phyloP scores from a whole-genome alignment of 768 basidiomycete genomes.

The Pluteus cervinus region DNA sequence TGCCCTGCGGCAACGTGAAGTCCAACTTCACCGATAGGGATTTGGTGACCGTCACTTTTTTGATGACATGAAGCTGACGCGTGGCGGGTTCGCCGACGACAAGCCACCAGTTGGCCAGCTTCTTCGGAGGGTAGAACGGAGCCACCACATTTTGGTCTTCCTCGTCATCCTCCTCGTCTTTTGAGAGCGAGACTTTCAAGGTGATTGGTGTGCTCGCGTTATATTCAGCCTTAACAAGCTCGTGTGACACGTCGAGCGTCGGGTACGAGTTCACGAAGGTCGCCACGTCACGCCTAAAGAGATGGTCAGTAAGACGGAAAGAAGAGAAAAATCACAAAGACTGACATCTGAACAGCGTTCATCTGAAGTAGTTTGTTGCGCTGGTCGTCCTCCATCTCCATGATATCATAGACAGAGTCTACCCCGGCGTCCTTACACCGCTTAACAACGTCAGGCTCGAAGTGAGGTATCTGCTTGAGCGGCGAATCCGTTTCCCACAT shows the following conservation, averaged over 20 bases:
- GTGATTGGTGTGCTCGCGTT: slow-evolving; percentile 81
- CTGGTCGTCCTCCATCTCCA: slow-evolving; percentile 96
- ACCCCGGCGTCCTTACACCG: slow-evolving; percentile 79
- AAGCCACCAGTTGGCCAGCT: slow-evolving; percentile 97
- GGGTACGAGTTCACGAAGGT: slow-evolving; percentile 96
- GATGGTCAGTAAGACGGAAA: slow-evolving; percentile 10
- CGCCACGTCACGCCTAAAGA: slow-evolving; percentile 82
- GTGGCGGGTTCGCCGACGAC: slow-evolving; percentile 82
- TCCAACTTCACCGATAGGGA: slow-evolving; percentile 83
- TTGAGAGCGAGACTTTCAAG: slow-evolving; percentile 71
- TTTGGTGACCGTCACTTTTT: slow-evolving; percentile 88
- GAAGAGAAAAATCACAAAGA: slow-evolving; percentile 11
- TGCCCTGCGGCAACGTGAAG: slow-evolving; percentile 81
- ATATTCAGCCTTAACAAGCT: slow-evolving; percentile 83
- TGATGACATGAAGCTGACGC: slow-evolving; percentile 78
- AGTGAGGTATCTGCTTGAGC: slow-evolving; percentile 93
- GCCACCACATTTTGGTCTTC: slow-evolving; percentile 85
- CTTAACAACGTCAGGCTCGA: slow-evolving; percentile 80
- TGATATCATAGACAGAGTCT: slow-evolving; percentile 93
- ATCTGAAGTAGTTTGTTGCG: slow-evolving; percentile 79
- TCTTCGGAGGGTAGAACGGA: slow-evolving; percentile 85
- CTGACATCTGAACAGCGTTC: slow-evolving; percentile 82
- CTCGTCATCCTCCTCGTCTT: slow-evolving; percentile 72
- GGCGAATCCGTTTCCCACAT: slow-evolving; percentile 98
- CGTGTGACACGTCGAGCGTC: slow-evolving; percentile 85